Conservation (phyloP, 2,329 filamentous ascomycete genomes). For the Hypoxylon sp. region DNA sequence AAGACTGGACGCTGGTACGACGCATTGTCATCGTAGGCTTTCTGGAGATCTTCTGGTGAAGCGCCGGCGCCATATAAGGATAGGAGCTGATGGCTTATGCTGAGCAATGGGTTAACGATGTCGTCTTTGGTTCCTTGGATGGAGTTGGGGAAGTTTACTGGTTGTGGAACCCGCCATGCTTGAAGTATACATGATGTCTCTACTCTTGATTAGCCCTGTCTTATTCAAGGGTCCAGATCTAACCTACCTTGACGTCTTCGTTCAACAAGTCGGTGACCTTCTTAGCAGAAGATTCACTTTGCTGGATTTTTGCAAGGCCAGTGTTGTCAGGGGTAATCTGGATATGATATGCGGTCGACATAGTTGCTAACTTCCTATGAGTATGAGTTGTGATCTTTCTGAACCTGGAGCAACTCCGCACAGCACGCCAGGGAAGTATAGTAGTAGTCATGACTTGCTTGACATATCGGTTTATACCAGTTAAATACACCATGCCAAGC, state of each 20-base stretch:
- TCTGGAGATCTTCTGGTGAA: constrained; percentile 63
- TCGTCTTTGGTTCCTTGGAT: background rate
- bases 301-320: constrained; percentile 57
- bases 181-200: constrained; percentile 83
- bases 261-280: constrained; percentile 75
- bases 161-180: constrained; percentile 78
- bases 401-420: constrained; percentile 7
- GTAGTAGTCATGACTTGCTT: constrained; percentile 8
- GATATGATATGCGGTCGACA: constrained; percentile 60
- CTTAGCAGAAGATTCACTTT: constrained; percentile 67
- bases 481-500: constrained; percentile 1
- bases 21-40: constrained; percentile 70
- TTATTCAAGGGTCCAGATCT: constrained; percentile 15
- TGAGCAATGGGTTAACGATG: constrained; percentile 40
- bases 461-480: background rate
- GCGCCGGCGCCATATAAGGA: constrained; percentile 81
- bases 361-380: constrained; percentile 40
- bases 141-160: constrained; percentile 61
- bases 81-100: constrained; percentile 77
- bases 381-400: constrained; percentile 8
- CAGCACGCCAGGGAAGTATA: constrained; percentile 1
- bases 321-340: constrained; percentile 58
- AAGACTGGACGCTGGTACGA: constrained; percentile 69
- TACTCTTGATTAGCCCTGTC: constrained; percentile 31
- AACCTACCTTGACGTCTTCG: constrained; percentile 70